Base-by-base conservation (phyloP, 495 filamentous ascomycete species). In the Neurospora discreta region DNA sequence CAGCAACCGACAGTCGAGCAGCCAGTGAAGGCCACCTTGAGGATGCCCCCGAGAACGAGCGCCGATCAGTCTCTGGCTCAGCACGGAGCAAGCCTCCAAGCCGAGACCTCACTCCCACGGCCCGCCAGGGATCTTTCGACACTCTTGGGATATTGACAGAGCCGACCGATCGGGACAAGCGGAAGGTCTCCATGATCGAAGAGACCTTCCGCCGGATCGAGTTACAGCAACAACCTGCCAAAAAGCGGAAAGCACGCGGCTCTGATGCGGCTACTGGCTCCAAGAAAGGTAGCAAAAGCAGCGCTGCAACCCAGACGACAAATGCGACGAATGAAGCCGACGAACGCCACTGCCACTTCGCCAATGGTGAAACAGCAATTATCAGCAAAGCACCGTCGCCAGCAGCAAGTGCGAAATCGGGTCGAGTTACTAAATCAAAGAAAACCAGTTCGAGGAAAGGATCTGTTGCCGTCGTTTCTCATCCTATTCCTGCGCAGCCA, bases 171-270 rank as follows among this genome's bases (percentile, higher is more conserved):
- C 88, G 94, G 18, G 94, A 98, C 75, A 92, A 92, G 79, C 88
- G 92, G 46, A 98, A 98, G 78, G 88, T 97, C 36, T 90, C 91
- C 23, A 91, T 91, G 79, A 86, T 93, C 18, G 93, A 98, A 78
- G 91, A 92, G 77, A 88, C 87, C 0, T 91, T 92, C 73, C 84
- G 87, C 71, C 85, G 88, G 70, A 85, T 90, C 81, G 89, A 91
- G 69, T 86, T 89, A 73, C 85, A 90, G 58, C 84, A 86, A 18
- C 74, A 77, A 38, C 76, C 73, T 70, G 23, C 71, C 46, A 73
- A 87, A 71, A 89, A 89, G 81, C 86, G 87, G 79, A 90, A 91
- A 76, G 52, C 52, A 36, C 82, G 89, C 60, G 80, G 81, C 15
- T 89, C 88, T 6, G 89, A 87, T 72, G 89, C 88, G 5, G 85